Conservation (phyloP, 495 filamentous ascomycete species). For the Cladorrhinum samala region DNA sequence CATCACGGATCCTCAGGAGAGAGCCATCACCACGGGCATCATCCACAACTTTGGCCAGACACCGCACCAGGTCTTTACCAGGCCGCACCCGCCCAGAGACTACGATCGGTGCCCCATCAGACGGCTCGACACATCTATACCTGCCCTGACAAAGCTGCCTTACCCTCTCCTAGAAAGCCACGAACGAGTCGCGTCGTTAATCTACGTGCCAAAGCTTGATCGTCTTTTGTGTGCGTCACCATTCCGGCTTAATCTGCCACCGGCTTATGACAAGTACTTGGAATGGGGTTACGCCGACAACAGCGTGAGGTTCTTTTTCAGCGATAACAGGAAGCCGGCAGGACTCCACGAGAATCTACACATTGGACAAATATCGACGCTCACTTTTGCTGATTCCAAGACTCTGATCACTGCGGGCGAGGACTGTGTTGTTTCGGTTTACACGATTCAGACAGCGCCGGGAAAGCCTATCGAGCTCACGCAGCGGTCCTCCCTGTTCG, state of each 20-base stretch:
- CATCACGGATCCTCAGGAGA: slow-evolving; percentile 81
- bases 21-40: slow-evolving; percentile 81
- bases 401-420: slow-evolving; percentile 86
- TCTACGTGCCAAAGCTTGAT: slow-evolving; percentile 73
- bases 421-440: slow-evolving; percentile 85
- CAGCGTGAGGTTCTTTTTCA: slow-evolving; percentile 80
- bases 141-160: slow-evolving; percentile 72
- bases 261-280: slow-evolving; percentile 80
- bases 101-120: slow-evolving; percentile 52
- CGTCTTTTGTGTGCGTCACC: slow-evolving; percentile 77
- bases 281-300: slow-evolving; percentile 96
- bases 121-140: slow-evolving; percentile 71
- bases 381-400: slow-evolving; percentile 78
- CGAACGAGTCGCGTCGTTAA: slow-evolving; percentile 72
- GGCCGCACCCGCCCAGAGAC: slow-evolving; percentile 69
- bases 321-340: slow-evolving; percentile 66
- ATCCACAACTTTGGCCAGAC: slow-evolving; percentile 99
- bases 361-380: slow-evolving; percentile 74
- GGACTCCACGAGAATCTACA: slow-evolving; percentile 92
- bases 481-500: slow-evolving; percentile 76
- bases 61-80: slow-evolving; percentile 85
- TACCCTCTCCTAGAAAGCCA: slow-evolving; percentile 74
- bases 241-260: slow-evolving; percentile 79
- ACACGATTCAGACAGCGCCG: slow-evolving; percentile 52
- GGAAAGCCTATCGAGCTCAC: slow-evolving; percentile 70